Base-by-base conservation (phyloP, 2,329 filamentous ascomycete species). In the Ophiostoma novo-ulmi region DNA sequence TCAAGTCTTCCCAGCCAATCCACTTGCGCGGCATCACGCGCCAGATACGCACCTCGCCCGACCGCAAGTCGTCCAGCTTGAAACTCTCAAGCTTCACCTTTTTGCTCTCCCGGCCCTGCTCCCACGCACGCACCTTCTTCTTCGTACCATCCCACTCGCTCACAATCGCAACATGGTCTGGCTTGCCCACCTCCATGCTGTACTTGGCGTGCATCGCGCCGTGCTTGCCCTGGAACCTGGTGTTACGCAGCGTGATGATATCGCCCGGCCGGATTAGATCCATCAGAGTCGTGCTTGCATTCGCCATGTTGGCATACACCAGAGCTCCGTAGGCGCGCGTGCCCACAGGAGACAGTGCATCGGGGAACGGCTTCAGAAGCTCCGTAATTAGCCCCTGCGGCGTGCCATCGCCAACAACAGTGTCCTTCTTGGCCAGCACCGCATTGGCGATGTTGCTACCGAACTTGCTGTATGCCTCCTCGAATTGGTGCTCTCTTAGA, bases 81-180 rank as follows among this genome's bases (percentile, higher is more conserved):
- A 94, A 98, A 81, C 93, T 97, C 83, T 98, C 94, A 73, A 92
- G 83, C 82, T 96, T 95, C 70, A 96, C 90, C 83, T 97, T 98
- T 80, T 91, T 94, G 79, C 89, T 94, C 82, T 98, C 94, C 17
- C 94, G 84, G 0, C 94, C 94, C 78, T 99, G 95, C 80, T 98
- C 95, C 92, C 93, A 98, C 1, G 90, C 94, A 38, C 94, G 84
- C 36, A 99, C 90, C 85, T 98, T 97, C 85, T 97, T 97, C 87
- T 97, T 97, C 58, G 93, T 97, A 3, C 95, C 95, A 79, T 99
- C 95, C 95, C 95, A 99, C 79, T 99, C 95, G 11, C 93, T 87
- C 4, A 99, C 94, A 2, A 99, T 83, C 1, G 87, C 95, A 0
- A 98, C 94, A 77, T 99, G 95, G 74, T 94, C 92, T 4, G 87